Evolutionary conservation across 768 basidiomycete genomes (phyloP).

Genomic region (Erythrobasidium yunnanense): DNA sequence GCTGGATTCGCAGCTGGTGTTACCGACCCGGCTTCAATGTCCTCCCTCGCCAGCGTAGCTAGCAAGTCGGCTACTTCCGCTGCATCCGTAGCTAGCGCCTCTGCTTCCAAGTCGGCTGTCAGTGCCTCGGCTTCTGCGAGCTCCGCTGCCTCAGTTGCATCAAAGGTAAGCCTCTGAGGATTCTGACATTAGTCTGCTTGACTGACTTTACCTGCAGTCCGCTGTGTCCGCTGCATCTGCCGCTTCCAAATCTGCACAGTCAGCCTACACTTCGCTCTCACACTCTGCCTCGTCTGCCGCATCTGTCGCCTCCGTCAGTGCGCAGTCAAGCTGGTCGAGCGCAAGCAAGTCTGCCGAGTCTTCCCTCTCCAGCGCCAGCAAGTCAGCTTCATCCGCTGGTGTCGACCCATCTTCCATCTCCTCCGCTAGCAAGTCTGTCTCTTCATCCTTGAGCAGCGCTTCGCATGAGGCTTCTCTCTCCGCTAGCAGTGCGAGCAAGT

Average conservation of each 20-base stretch:
- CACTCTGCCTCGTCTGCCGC: constrained; percentile 20
- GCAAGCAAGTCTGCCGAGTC: constrained; percentile 28
- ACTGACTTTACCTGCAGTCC: not conserved
- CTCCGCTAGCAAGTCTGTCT: constrained; percentile 30
- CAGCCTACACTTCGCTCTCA: constrained; percentile 32
- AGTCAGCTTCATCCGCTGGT: constrained; percentile 32
- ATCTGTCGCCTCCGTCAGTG: constrained; percentile 28
- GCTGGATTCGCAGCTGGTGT: constrained; percentile 12
- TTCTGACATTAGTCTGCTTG: not conserved
- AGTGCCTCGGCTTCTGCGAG: constrained; percentile 22
- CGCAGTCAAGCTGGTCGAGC: constrained; percentile 1
- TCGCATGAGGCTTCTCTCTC: constrained; percentile 1
- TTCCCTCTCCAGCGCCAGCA: constrained; percentile 26
- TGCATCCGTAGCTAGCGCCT: constrained; percentile 36
- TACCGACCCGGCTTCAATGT: constrained; percentile 35
- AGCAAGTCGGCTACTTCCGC: constrained; percentile 40
- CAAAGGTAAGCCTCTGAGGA: not conserved
- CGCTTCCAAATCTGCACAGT: constrained; percentile 35
- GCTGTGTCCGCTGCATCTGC: constrained; percentile 39
- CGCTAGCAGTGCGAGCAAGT: constrained; percentile 4
- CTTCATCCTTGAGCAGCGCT: constrained; percentile 26
- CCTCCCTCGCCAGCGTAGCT: constrained; percentile 32
- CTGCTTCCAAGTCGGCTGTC: constrained; percentile 24
- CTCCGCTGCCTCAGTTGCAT: constrained; percentile 40
- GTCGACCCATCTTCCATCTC: constrained; percentile 26